Base-by-base conservation (phyloP, 768 basidiomycete genomes). In the Multifurca ochricompacta region DNA sequence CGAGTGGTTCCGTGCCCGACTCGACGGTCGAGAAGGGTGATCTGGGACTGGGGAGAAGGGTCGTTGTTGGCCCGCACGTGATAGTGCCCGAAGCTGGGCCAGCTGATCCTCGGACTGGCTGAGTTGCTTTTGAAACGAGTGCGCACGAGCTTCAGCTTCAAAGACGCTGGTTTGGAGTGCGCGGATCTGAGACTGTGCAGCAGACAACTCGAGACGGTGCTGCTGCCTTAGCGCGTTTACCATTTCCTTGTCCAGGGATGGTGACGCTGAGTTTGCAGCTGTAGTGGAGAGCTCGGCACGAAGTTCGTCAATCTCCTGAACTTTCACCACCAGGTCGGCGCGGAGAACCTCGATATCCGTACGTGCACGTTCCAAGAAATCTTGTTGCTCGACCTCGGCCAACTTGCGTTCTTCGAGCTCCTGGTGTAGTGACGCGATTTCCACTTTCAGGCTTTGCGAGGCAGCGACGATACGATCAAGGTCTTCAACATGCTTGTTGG, bases 151-250 rank as follows among this genome's bases (percentile, higher is more conserved):
- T 59, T 91, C 85, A 27, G 85, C 82, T 56, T 87, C 79, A 67
- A 86, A 91, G 27, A 85, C 73, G 10, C 76, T 67, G 9, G 80
- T 79, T 68, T 94, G 89, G 62, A 92, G 73, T 3, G 79, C 77
- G 10, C 91, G 81, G 46, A 93, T 84, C 64, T 82, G 81, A 0
- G 87, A 87, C 32, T 87, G 87, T 3, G 90, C 81, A 10, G 80
- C 73, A 32, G 90, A 92, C 6, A 93, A 74, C 54, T 91, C 90
- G 53, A 94, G 77, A 11, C 78, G 75, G 62, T 91, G 86, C 59
- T 89, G 85, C 63, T 91, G 86, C 62, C 75, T 75, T 31, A 87
- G 68, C 23, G 83, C 79, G 53, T 78, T 77, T 18, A 89, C 67
- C 72, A 91, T 77, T 69, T 91, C 90, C 62, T 80, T 79, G 68